Conservation (phyloP, 768 basidiomycete genomes). For the Boletus bicolor region DNA sequence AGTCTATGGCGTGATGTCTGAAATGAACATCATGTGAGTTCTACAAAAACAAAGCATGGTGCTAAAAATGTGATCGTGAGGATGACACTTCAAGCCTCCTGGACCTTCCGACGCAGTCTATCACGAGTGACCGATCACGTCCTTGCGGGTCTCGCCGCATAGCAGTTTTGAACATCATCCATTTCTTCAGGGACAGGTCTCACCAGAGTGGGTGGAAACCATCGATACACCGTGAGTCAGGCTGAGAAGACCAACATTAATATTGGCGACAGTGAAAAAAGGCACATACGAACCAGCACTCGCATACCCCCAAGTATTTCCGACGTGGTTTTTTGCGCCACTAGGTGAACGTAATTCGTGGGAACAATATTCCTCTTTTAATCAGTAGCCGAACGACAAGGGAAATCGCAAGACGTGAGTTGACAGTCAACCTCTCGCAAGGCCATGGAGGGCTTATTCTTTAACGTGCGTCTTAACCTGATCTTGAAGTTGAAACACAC, state of each 20-base stretch:
- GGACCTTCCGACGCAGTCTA: not conserved
- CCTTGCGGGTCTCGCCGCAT: no score
- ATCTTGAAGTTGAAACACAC: not conserved
- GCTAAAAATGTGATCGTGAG: not conserved
- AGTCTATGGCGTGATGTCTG: constrained; percentile 7
- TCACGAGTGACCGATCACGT: not conserved
- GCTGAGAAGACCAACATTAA: not conserved
- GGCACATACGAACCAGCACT: not conserved
- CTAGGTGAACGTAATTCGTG: constrained; percentile 6
- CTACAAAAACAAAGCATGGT: not conserved
- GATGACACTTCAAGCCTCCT: not conserved
- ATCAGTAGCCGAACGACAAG: not conserved
- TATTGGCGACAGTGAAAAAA: not conserved
- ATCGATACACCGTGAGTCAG: not conserved
- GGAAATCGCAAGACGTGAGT: not conserved
- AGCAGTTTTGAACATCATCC: not conserved
- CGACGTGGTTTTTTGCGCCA: no score
- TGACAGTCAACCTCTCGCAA: constrained; percentile 7
- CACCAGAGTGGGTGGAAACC: not conserved
- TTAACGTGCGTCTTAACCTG: constrained; percentile 58
- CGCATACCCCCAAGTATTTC: no score
- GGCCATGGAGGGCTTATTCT: constrained; percentile 82
- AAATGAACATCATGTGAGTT: not conserved
- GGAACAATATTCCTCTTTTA: constrained; percentile 18
- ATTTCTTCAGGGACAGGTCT: not conserved